A percentile compares a stretch with the other conserved stretches of the same genome.
Evolutionary conservation across 768 basidiomycete genomes (phyloP).

Genomic region (Termitomyces sp.): DNA sequence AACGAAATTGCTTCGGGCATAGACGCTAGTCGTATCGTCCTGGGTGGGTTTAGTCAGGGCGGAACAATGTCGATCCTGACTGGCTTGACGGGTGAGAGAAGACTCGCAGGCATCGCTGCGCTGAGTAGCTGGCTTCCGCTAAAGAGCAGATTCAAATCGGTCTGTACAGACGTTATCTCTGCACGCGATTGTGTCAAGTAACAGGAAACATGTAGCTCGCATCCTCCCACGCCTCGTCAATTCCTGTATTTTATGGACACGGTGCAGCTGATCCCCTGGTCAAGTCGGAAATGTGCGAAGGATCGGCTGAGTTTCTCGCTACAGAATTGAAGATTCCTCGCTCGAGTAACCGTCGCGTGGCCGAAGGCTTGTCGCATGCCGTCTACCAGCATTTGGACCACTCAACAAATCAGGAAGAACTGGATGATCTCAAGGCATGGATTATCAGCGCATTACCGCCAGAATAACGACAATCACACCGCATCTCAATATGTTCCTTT

Average conservation of each 20-base stretch:
- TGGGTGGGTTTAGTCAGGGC: slow-evolving; percentile 90
- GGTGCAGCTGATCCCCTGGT: slow-evolving; percentile 76
- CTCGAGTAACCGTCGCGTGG: slow-evolving; percentile 29
- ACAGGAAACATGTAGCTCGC: slow-evolving; percentile 42
- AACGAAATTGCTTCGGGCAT: slow-evolving; percentile 71
- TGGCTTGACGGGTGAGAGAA: slow-evolving; percentile 59
- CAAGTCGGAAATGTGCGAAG: slow-evolving; percentile 42
- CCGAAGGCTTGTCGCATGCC: slow-evolving; percentile 60
- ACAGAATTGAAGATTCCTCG: slow-evolving; percentile 44
- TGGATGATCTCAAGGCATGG: slow-evolving; percentile 68
- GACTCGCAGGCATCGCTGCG: slow-evolving; percentile 64
- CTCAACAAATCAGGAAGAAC: slow-evolving; percentile 54
- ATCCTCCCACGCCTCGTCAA: slow-evolving; percentile 48
- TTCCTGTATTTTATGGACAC: slow-evolving; percentile 86
- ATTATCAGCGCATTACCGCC: slow-evolving; percentile 51
- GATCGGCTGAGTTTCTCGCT: slow-evolving; percentile 53
- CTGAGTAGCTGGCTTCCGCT: slow-evolving; percentile 82
- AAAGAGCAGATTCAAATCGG: slow-evolving; percentile 56
- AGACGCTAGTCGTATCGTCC: slow-evolving; percentile 62
- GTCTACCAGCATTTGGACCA: slow-evolving; percentile 67
- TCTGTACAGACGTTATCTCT: slow-evolving; percentile 23
- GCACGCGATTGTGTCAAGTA: neutral
- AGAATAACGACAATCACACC: slow-evolving; percentile 1
- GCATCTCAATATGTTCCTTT: neutral
- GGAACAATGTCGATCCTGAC: slow-evolving; percentile 74